Conservation (phyloP, 495 filamentous ascomycete genomes). For the Aspergillus indologenus region DNA sequence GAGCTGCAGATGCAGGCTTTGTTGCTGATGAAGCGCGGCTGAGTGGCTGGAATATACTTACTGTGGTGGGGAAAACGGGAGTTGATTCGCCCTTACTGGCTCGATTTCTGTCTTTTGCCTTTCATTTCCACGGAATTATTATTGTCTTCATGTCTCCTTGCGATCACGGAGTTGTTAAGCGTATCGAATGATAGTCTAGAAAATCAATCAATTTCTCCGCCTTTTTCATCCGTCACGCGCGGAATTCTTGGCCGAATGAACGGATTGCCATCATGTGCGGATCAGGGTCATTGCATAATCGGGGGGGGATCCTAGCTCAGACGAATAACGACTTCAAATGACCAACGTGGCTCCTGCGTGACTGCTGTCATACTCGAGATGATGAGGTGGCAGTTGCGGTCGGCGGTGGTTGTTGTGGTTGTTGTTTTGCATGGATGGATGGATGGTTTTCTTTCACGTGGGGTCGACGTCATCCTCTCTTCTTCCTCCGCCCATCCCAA, state of each 20-base stretch:
- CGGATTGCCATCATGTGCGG: neutral
- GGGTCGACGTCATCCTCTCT: neutral
- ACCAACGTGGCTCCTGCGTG: neutral
- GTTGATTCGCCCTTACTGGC: too few relatives aligned
- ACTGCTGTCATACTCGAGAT: neutral
- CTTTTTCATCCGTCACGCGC: neutral
- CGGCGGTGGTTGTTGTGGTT: neutral
- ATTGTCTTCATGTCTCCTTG: neutral
- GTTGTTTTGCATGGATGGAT: neutral
- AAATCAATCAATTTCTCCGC: neutral
- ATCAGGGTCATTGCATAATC: neutral
- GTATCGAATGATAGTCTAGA: neutral
- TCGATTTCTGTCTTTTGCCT: neutral
- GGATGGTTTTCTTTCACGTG: neutral
- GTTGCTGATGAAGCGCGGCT: slow-evolving; percentile 23
- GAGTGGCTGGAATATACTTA: neutral
- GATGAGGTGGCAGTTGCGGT: neutral
- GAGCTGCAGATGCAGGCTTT: slow-evolving; percentile 32
- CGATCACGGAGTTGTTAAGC: too few relatives aligned
- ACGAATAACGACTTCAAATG: neutral
- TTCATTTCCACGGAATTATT: neutral
- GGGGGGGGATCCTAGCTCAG: neutral
- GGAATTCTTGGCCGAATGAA: neutral
- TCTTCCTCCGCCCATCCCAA: neutral
- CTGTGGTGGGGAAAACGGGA: too few relatives aligned